Base-by-base conservation (phyloP, 2,329 filamentous ascomycete species). In the Fusarium foetens region DNA sequence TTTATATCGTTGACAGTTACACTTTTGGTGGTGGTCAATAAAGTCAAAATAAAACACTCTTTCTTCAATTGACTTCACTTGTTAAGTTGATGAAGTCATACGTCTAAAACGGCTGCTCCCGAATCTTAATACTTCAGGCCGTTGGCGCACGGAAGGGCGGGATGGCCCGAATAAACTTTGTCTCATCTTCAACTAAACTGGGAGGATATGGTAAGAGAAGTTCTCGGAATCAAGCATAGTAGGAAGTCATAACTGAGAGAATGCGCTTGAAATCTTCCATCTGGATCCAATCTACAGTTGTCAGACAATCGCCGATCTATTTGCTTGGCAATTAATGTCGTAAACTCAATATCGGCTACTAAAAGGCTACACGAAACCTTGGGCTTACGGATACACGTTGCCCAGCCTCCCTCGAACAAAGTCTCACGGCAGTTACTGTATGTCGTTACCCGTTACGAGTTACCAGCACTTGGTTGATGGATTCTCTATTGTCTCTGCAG, bases 141-240 rank as follows among this genome's bases (percentile, higher is more conserved):
- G 53, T 70, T 76, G 72, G 70, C 61, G 69, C 58, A 57, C 70
- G 73, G 54, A 59, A 63, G 75, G 53, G 45, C 75, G 75, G 75
- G 75, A 76, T 70, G 71, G 66, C 62, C 75, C 75, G 75, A 62
- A 63, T 55, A 66, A 70, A 66, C 71, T 72, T 68, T 76, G 75
- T 65, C 65, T 63, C 27, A 49, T 25, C 19, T 36, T 23, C n/a
- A 21, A 21, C 12, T 59, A 5, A 16, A 60, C 25, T 39, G 19
- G 14, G 21, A 58, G 33, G 35, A 5, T 43, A 41, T 25, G 25
- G 7, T 3, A 39, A 52, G 38, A 25, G 19, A 35, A 25, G 39
- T 38, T 19, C 11, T 43, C 14, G 35, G 13, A 41, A 31, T 16
- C 13, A 19, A 4, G 23, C 17, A 16, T 14, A 23, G 12, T 25